These are phyloP conservation scores for Hypoxylon fuscum DNA, from an alignment of 495 filamentous ascomycete genomes.

Conservation along the genomic window DNA sequence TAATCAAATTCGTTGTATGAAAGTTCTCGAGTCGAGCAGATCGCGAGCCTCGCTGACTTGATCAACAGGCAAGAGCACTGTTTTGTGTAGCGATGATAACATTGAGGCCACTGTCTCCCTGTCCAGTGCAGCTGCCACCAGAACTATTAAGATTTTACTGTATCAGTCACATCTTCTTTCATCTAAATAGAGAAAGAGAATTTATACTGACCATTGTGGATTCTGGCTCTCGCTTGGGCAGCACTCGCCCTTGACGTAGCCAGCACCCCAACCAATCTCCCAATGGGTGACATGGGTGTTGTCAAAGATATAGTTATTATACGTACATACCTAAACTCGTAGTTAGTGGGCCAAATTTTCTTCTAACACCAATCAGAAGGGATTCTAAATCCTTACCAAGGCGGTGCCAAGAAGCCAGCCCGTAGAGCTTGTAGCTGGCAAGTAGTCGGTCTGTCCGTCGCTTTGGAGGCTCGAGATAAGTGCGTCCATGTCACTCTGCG, in stretches of 20 bases:
- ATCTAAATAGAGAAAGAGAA: no score
- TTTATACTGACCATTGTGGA: slow-evolving; percentile 15
- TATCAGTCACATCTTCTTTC: no score
- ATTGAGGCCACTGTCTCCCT: slow-evolving; percentile 13
- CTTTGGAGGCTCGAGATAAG: slow-evolving; percentile 7
- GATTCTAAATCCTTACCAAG: neutral
- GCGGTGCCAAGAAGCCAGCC: slow-evolving; percentile 9
- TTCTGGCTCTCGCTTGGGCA: slow-evolving; percentile 13
- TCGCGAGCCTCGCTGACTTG: no score
- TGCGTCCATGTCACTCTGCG: slow-evolving; percentile 8
- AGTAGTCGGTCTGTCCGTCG: slow-evolving; percentile 2
- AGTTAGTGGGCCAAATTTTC: neutral
- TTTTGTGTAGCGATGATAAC: slow-evolving; percentile 3
- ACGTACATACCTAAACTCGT: slow-evolving; percentile 2
- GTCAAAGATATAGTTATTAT: slow-evolving; percentile 14
- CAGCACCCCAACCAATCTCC: slow-evolving; percentile 13
- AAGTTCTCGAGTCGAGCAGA: no score
- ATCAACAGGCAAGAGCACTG: slow-evolving; percentile 5
- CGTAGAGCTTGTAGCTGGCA: neutral
- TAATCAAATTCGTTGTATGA: no score
- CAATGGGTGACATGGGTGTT: slow-evolving; percentile 18
- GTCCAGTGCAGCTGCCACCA: slow-evolving; percentile 5
- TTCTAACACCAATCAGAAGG: neutral
- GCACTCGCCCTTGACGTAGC: slow-evolving; percentile 11
- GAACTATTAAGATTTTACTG: slow-evolving; percentile 4